Evolutionary conservation across 2,329 filamentous ascomycete species (phyloP).

Genomic region (Esteya vermicola): DNA sequence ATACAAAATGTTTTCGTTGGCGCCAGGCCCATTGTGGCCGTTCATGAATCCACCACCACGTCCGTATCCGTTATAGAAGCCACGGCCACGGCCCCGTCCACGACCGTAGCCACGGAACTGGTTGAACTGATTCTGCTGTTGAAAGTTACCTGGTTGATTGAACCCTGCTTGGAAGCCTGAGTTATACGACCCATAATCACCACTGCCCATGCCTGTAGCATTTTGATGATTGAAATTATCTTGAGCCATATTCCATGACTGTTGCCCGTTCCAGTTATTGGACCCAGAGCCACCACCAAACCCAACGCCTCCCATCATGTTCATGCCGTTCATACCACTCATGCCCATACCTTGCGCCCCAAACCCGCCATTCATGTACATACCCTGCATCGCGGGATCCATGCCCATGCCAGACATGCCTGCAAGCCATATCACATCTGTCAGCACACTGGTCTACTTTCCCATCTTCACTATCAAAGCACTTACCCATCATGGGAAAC

Average conservation of each 20-base stretch:
- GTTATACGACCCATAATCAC: slow-evolving; percentile 71
- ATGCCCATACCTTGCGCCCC: no score
- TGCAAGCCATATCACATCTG: slow-evolving; percentile 18
- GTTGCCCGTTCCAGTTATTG: slow-evolving; percentile 69
- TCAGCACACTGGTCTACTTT: no score
- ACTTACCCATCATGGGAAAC: slow-evolving; percentile 80
- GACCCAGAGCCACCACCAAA: slow-evolving; percentile 51
- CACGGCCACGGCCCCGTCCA: slow-evolving; percentile 52
- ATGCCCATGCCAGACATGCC: slow-evolving; percentile 76
- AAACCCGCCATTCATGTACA: slow-evolving; percentile 70
- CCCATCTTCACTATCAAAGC: no score
- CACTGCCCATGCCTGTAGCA: slow-evolving; percentile 66
- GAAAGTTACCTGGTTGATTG: slow-evolving; percentile 77
- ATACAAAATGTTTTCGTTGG: background rate
- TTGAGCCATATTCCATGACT: slow-evolving; percentile 73
- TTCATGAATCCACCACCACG: slow-evolving; percentile 36
- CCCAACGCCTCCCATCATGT: slow-evolving; percentile 60
- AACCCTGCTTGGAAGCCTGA: slow-evolving; percentile 63
- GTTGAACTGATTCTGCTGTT: slow-evolving; percentile 61
- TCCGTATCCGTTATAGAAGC: slow-evolving; percentile 39
- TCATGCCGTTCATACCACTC: slow-evolving; percentile 62
- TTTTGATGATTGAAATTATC: slow-evolving; percentile 82
- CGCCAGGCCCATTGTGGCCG: slow-evolving; percentile 1
- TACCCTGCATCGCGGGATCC: slow-evolving; percentile 67
- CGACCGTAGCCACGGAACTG: slow-evolving; percentile 59